These are phyloP conservation scores for Meredithiella fracta DNA, from an alignment of 2,329 filamentous ascomycete species.

Conservation along the genomic window DNA sequence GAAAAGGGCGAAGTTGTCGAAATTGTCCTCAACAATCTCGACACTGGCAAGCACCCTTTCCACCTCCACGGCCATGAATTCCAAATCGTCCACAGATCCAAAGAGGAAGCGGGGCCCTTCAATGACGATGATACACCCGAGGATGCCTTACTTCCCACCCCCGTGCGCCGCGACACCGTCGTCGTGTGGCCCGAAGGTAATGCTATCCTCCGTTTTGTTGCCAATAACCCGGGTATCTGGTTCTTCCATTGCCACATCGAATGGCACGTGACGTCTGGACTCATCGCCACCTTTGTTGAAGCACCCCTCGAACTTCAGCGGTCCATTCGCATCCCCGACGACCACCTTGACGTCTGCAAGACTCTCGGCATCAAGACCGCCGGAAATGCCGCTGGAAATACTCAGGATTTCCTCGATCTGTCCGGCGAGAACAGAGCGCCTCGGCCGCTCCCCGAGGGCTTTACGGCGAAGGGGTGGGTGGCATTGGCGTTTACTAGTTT, in stretches of 20 bases:
- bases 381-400: conserved; percentile 66
- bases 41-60: conserved; percentile 56
- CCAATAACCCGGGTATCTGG: conserved; percentile 52
- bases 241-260: conserved; percentile 70
- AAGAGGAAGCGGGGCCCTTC: conserved; percentile 40
- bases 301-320: conserved; percentile 46
- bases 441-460: conserved; percentile 46
- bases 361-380: conserved; percentile 31
- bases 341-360: conserved; percentile 42
- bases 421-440: conserved; percentile 41
- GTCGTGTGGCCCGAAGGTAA: conserved; percentile 49
- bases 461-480: conserved; percentile 54
- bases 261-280: conserved; percentile 56
- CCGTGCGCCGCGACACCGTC: conserved; percentile 53
- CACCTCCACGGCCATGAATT: conserved; percentile 66
- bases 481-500: conserved; percentile 59
- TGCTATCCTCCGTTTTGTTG: conserved; percentile 49
- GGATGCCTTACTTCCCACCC: conserved; percentile 33
- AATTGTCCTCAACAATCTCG: conserved; percentile 61
- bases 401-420: conserved; percentile 44
- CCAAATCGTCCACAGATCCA: conserved; percentile 46
- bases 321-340: conserved; percentile 39
- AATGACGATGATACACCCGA: conserved; percentile 29
- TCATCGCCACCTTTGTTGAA: conserved; percentile 48
- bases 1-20: conserved; percentile 52